phyloP scores from a whole-genome alignment of 2,329 filamentous ascomycete genomes.

The Diaporthe batatas region DNA sequence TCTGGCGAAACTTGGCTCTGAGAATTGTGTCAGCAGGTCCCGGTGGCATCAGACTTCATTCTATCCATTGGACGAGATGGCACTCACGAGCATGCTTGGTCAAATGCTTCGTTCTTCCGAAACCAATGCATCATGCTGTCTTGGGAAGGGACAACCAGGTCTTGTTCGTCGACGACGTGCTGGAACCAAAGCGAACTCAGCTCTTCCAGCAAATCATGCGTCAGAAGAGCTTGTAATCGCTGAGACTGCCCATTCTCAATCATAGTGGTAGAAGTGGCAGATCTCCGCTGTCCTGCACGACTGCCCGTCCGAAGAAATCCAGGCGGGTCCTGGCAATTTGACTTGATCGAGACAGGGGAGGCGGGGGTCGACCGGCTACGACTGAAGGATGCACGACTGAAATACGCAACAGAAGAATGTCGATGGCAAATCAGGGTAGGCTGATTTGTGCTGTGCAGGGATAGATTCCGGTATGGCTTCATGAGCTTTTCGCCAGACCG shows the following conservation, averaged over 20 bases:
- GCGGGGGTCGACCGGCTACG: background rate
- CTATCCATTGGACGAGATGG: background rate
- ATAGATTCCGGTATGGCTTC: background rate
- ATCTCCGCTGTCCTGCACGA: background rate
- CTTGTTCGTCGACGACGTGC: background rate
- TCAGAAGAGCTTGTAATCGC: background rate
- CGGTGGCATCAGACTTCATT: too few relatives aligned
- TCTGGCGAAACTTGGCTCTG: background rate
- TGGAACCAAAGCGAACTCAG: constrained; percentile 17
- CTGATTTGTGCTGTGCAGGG: too few relatives aligned
- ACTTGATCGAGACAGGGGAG: background rate
- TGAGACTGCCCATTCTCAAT: background rate
- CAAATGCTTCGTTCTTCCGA: constrained; percentile 40
- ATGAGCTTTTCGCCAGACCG: background rate
- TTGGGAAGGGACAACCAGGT: constrained; percentile 35
- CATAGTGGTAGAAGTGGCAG: background rate
- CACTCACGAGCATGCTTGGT: constrained; percentile 42
- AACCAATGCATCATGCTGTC: constrained; percentile 44
- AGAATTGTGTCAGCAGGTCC: background rate
- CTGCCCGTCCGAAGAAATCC: background rate
- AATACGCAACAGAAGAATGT: background rate
- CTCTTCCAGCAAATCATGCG: background rate
- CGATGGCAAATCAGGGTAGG: background rate
- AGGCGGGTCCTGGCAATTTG: too few relatives aligned
- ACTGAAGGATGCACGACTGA: background rate